Evolutionary conservation across 169 alveolate genomes (phyloP), one percentile per base, ranked within the genome.

Genomic region (Cytauxzoon felis): DNA sequence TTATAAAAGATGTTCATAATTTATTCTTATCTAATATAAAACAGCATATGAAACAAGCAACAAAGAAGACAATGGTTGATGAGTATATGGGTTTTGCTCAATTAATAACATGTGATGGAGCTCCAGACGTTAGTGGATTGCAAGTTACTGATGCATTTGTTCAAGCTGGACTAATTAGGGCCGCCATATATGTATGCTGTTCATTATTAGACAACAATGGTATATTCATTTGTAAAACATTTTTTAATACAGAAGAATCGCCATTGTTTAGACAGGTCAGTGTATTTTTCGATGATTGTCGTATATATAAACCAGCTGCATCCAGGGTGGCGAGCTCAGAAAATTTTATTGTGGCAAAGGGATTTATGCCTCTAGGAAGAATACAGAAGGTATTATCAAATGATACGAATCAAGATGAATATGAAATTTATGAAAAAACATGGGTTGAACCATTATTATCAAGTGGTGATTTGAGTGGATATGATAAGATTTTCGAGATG

Each of bases 61-160:
- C 62, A 7, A 49, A 43, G 9, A 8, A 38, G 48, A 13, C 32
- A 30, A 58, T 21, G 16, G 64, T 26, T n/a, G 65, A 16, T 23
- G 16, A n/a, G 26, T 53, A 30, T 36, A 30, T 27, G 40, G 24
- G 54, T 19, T 8, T 36, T 61, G 96, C 98, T 0, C 96, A 97
- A 51, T 75, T 96, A 30, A 95, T 97, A 27, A 90, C 96, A 16
- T 92, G 98, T 67, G 99, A 97, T 88, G 99, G 99, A 1, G 98
- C 99, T 5, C 99, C 99, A 3, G 99, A 97, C 71, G 97, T 97
- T 2, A 93, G 98, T 24, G 99, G 99, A 13, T 90, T 94, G 81
- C 96, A 92, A 72, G 97, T 92, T 62, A 90, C 93, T 26, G 97
- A 93, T 88, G 91, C 83, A 50, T 87, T 61, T 79, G 90, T 95